Conservation (phyloP, 208 protist species). For the Trypanosoma brucei region DNA sequence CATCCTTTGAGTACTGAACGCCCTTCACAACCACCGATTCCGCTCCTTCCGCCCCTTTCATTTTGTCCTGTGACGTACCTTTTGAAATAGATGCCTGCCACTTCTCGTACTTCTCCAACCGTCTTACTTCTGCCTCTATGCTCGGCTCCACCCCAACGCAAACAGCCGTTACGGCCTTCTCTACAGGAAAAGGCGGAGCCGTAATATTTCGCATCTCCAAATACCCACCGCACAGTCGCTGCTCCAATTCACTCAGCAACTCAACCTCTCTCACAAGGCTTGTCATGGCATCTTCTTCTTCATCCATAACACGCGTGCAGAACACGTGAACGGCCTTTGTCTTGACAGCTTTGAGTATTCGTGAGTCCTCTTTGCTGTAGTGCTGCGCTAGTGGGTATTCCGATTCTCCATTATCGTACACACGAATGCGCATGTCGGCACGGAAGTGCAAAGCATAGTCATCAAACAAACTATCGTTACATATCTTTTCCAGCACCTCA, state of each 20-base stretch:
- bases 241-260: conserved; percentile 39
- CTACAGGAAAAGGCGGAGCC: background rate
- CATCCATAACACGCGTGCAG: conserved; percentile 52
- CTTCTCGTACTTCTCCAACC: conserved; percentile 30
- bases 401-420: conserved; percentile 33
- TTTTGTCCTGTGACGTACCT: conserved; percentile 5
- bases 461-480: conserved; percentile 28
- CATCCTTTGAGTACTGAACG: conserved; percentile 1
- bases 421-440: conserved; percentile 49
- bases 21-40: background rate
- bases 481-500: conserved; percentile 75
- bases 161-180: conserved; percentile 13
- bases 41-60: conserved; percentile 13
- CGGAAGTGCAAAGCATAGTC: conserved; percentile 56
- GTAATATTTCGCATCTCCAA: conserved; percentile 6
- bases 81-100: conserved; percentile 18
- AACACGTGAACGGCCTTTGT: conserved; percentile 27
- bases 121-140: conserved; percentile 27
- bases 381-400: conserved; percentile 24
- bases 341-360: conserved; percentile 21
- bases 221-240: conserved; percentile 52
- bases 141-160: conserved; percentile 26
- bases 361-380: conserved; percentile 51
- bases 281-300: conserved; percentile 61
- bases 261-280: conserved; percentile 43